Base-by-base conservation (phyloP, 2,329 filamentous ascomycete genomes). In the Xylaria digitata region DNA sequence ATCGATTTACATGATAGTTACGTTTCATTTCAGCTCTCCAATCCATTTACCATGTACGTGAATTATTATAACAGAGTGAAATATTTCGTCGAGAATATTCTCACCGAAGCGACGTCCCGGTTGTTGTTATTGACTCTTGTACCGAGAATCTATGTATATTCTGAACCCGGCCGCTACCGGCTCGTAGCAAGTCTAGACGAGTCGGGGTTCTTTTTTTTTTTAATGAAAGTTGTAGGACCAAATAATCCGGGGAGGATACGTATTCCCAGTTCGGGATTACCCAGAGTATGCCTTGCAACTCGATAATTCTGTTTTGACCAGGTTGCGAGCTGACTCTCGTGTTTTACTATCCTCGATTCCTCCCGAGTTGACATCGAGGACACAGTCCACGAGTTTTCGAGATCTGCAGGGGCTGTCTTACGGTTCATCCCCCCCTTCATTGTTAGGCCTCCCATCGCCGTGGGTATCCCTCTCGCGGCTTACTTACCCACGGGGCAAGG, bases 401-500 rank as follows among this genome's bases (percentile, higher is more conserved):
- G 53, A 62, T 62, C 58, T 66, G 53, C 63, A 62, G 58, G 63
- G 63, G 63, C 53, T 58, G 21, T 61, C 32, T 62, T 57, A 62
- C 56, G 46, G 46, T 34, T 34, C 55, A 49, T 42, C 23, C n/a
- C 49, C 49, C 30, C 15, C 32, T 34, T 42, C 30, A n/a, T 37
- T 50, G 19, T 23, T 60, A 34, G 37, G 13, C 37, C 46, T 58
- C 26, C 60, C 23, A 59, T 23, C 34, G n/a, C 34, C 37, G 32
- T 46, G 37, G 49, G 43, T 60, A 26, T 43, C 43, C 26, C 34
- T 59, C 40, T 43, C 32, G 54, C 49, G 6, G 43, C 55, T 56
- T 62, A 59, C 55, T 54, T 43, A 37, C n/a, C 43, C 50, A 60
- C 52, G 34, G 42, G 50, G 54, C 49, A 62, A 62, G 52, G 59